These are phyloP conservation scores for Pichia sp. DNA, from an alignment of 1,139 yeast species.

Conservation along the genomic window DNA sequence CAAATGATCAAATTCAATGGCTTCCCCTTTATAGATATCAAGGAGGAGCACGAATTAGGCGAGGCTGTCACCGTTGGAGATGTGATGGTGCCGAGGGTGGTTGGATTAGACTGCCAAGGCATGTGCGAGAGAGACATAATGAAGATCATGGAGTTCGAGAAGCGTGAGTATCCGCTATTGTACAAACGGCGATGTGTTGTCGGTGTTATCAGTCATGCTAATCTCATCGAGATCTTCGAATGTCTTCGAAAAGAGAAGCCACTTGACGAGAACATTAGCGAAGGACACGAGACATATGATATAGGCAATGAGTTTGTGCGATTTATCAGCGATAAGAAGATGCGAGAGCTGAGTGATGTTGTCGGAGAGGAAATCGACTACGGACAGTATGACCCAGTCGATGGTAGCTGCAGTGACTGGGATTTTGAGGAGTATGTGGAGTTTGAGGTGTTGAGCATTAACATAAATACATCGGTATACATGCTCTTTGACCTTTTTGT, in stretches of 20 bases:
- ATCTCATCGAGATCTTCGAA: slow-evolving; percentile 1
- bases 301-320: slow-evolving; percentile 21
- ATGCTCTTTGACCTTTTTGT: slow-evolving; percentile 66
- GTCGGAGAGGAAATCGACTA: slow-evolving; percentile 9
- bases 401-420: slow-evolving; percentile 21
- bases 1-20: slow-evolving; percentile 91
- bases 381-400: slow-evolving; percentile 14
- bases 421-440: slow-evolving; percentile 46
- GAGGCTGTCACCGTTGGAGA: slow-evolving; percentile 42
- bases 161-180: slow-evolving; percentile 15
- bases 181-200: slow-evolving; percentile 3
- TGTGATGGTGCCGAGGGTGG: slow-evolving; percentile 62
- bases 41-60: slow-evolving; percentile 58
- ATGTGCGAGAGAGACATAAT: slow-evolving; percentile 6
- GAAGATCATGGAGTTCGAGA: slow-evolving; percentile 4
- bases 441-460: slow-evolving; percentile 60
- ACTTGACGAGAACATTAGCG: not conserved
- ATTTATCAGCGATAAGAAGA: slow-evolving; percentile 21
- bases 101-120: slow-evolving; percentile 35
- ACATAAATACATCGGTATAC: slow-evolving; percentile 54
- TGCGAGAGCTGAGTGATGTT: slow-evolving; percentile 20
- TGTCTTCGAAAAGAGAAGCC: not conserved
- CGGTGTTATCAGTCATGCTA: slow-evolving; percentile 7
- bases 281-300: slow-evolving; percentile 1
- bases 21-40: slow-evolving; percentile 75